A percentile compares a stretch with the other conserved stretches of the same genome.
These are phyloP conservation scores for Rhizophagus clarus DNA, from an alignment of 192 early-diverging fungal genomes.

Conservation along the genomic window DNA sequence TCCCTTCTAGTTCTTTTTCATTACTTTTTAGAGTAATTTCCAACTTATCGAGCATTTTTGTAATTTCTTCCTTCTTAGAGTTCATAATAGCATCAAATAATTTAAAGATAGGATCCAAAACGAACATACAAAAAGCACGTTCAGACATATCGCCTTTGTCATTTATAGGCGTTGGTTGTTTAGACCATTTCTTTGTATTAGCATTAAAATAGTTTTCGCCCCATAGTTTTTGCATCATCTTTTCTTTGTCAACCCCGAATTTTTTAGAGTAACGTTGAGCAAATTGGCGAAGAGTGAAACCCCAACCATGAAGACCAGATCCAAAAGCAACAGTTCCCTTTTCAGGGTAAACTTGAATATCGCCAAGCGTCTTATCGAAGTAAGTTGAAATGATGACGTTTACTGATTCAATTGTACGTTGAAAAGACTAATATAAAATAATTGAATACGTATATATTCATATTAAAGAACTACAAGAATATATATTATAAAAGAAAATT, in stretches of 20 bases:
- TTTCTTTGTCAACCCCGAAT: constrained; percentile 93
- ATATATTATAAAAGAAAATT: no score
- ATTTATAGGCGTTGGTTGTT: constrained; percentile 43
- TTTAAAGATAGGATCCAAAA: constrained; percentile 97
- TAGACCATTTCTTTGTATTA: constrained; percentile 96
- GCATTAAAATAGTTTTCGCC: constrained; percentile 99
- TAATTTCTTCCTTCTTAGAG: constrained; percentile 88
- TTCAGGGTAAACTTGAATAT: constrained; percentile 91
- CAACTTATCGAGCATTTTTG: constrained; percentile 82
- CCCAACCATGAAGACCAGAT: constrained; percentile 99
- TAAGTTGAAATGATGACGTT: constrained; percentile 98
- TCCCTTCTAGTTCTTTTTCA: constrained; percentile 90
- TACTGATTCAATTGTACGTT: constrained; percentile 93
- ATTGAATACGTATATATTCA: constrained; percentile 24
- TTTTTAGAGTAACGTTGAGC: constrained; percentile 95
- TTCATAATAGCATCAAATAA: constrained; percentile 96
- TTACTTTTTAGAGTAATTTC: constrained; percentile 80
- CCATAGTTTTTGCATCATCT: constrained; percentile 97
- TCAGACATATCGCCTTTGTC: constrained; percentile 73
- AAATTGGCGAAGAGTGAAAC: constrained; percentile 98
- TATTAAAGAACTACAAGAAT: not conserved
- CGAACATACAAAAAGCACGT: constrained; percentile 97
- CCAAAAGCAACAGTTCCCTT: constrained; percentile 95
- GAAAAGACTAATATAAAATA: constrained; percentile 69
- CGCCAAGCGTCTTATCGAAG: constrained; percentile 84